Conservation (phyloP, 148 eudicot species). For the Rhododendron griersonianum region DNA sequence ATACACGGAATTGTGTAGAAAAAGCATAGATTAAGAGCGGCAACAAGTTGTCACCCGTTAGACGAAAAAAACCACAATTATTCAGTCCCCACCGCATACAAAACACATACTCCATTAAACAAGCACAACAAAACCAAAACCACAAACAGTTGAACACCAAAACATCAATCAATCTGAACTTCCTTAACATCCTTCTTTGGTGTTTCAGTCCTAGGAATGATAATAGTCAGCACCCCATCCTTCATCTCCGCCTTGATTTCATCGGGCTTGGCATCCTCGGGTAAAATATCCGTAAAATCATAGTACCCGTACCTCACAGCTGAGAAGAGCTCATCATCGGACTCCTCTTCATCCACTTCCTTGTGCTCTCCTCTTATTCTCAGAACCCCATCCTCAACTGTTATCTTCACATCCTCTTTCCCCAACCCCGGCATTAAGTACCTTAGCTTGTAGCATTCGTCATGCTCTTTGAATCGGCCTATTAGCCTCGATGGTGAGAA, state of each 20-base stretch:
- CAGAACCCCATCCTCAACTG: constrained; percentile 1
- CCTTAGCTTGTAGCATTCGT: constrained; percentile 8
- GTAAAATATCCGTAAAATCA: neutral
- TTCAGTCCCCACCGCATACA: neutral
- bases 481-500: neutral
- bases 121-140: neutral
- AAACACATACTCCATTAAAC: neutral
- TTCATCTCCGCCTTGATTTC: constrained; percentile 7
- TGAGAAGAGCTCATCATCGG: neutral
- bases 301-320: neutral
- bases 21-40: neutral
- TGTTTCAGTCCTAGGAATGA: neutral
- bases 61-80: neutral
- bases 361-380: neutral
- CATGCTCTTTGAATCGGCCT: constrained; percentile 3
- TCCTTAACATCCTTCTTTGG: constrained; percentile 6
- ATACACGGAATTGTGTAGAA: neutral
- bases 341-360: neutral
- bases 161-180: neutral
- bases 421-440: neutral
- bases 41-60: neutral
- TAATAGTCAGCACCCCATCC: neutral
- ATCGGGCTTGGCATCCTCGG: neutral
- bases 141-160: neutral
- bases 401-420: constrained; percentile 6